A percentile compares a stretch with the other conserved stretches of the same genome.
Conservation (phyloP, 106 monocot species). For the Cymbidium sinense region DNA sequence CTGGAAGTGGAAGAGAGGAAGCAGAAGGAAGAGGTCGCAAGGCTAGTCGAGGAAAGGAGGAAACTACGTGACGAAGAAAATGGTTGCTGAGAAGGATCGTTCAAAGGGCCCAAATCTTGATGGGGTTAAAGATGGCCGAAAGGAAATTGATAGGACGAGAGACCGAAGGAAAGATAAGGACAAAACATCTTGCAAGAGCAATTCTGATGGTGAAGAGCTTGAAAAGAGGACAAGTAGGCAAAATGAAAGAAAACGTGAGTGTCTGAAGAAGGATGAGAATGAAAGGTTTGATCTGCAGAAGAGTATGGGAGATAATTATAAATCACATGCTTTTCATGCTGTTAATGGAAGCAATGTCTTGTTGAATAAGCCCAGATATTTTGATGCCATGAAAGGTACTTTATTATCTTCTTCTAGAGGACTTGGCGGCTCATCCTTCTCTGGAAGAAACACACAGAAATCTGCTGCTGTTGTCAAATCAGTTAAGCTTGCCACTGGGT, state of each 20-base stretch:
- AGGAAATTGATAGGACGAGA: conserved; percentile 47
- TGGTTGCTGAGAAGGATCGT: conserved; percentile 54
- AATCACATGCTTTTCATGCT: conserved; percentile 8
- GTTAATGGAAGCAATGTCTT: background rate
- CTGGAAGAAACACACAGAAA: conserved; percentile 47
- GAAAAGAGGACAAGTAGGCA: conserved; percentile 43
- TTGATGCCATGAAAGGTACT: conserved; percentile 51
- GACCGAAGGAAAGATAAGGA: conserved; percentile 57
- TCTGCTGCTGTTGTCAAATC: conserved; percentile 35
- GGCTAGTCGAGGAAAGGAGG: conserved; percentile 79
- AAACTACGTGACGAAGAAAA: conserved; percentile 65
- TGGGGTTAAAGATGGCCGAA: conserved; percentile 40
- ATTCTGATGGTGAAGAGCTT: conserved; percentile 42
- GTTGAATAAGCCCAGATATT: conserved; percentile 47
- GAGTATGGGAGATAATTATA: conserved; percentile 19
- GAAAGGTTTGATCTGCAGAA: conserved; percentile 36
- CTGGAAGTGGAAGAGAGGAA: conserved; percentile 90
- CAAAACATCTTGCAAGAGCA: conserved; percentile 39
- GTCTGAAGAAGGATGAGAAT: conserved; percentile 44
- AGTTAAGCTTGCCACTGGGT: conserved; percentile 22
- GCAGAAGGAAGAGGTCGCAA: conserved; percentile 85
- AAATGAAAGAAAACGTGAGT: conserved; percentile 52
- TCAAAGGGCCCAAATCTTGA: conserved; percentile 17
- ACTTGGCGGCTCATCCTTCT: conserved; percentile 53
- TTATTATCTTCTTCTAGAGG: conserved; percentile 62